Evolutionary conservation across 2,329 filamentous ascomycete genomes (phyloP).

Genomic region (Pseudocercospora crystallina): DNA sequence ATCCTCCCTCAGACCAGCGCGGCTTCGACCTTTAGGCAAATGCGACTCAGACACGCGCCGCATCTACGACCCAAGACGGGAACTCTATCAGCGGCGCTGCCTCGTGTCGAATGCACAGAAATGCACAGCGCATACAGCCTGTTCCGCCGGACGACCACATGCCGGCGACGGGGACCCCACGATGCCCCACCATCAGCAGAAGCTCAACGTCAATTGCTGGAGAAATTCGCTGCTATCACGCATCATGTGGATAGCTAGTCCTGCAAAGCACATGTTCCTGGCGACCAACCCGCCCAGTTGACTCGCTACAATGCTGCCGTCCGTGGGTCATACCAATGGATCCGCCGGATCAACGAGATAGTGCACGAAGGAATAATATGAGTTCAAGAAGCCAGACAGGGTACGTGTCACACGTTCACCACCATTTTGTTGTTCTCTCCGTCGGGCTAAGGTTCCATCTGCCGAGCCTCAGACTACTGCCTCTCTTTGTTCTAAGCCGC

Average conservation of each 20-base stretch:
- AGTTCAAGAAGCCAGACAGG: background rate
- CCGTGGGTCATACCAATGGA: too few species aligned
- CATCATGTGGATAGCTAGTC: background rate
- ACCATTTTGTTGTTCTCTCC: background rate
- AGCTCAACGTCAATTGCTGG: slow-evolving; percentile 11
- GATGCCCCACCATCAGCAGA: background rate
- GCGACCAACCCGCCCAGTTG: background rate
- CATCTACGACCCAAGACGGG: too few species aligned
- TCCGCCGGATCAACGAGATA: too few species aligned
- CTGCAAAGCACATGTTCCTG: slow-evolving; percentile 1
- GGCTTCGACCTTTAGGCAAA: background rate
- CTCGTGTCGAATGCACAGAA: background rate
- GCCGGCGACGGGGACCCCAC: background rate
- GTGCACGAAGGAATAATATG: slow-evolving; percentile 1
- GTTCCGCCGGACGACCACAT: too few species aligned
- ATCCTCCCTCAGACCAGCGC: too few species aligned
- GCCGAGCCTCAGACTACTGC: slow-evolving; percentile 6
- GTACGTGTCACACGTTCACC: too few species aligned
- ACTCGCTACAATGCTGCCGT: too few species aligned
- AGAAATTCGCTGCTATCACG: slow-evolving; percentile 4
- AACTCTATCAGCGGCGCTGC: background rate
- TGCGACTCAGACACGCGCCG: background rate
- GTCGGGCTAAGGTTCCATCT: slow-evolving; percentile 12
- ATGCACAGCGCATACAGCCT: background rate
- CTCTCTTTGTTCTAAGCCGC: background rate